These are phyloP conservation scores for Lepiota subincarnata DNA, from an alignment of 768 basidiomycete species.

Conservation along the genomic window DNA sequence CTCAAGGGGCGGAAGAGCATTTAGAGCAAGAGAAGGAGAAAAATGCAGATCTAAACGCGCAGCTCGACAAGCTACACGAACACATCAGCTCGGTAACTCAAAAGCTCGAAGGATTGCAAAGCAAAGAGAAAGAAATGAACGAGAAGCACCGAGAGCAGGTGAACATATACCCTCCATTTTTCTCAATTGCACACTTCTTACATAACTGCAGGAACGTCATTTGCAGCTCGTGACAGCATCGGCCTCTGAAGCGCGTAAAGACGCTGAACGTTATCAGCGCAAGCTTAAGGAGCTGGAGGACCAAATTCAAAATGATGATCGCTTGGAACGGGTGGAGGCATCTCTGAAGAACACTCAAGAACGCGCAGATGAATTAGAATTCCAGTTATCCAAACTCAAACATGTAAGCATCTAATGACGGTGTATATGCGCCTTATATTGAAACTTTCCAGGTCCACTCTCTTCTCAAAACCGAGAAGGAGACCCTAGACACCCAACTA, in stretches of 20 bases:
- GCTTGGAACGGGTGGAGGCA: conserved; percentile 66
- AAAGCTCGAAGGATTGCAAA: conserved; percentile 37
- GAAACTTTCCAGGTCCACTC: conserved; percentile 42
- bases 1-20: conserved; percentile 36
- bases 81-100: conserved; percentile 33
- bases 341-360: conserved; percentile 77
- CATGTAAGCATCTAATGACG: conserved; percentile 47
- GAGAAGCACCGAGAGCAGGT: conserved; percentile 55
- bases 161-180: conserved; percentile 16
- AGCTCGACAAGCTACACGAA: conserved; percentile 38
- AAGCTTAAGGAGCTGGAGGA: conserved; percentile 72
- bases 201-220: conserved; percentile 60
- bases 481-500: conserved; percentile 47
- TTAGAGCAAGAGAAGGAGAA: conserved; percentile 41
- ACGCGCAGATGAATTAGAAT: conserved; percentile 79
- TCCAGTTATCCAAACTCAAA: conserved; percentile 73
- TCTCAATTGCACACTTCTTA: conserved; percentile 15
- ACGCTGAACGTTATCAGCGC: conserved; percentile 51
- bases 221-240: conserved; percentile 59
- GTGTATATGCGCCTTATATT: conserved; percentile 5
- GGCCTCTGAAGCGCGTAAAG: conserved; percentile 46
- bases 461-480: conserved; percentile 57
- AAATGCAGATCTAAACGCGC: conserved; percentile 34
- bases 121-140: conserved; percentile 50
- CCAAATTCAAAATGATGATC: conserved; percentile 80